These are phyloP conservation scores for Paralagenidium karlingii DNA, from an alignment of 352 stramenopile genomes.

Conservation along the genomic window DNA sequence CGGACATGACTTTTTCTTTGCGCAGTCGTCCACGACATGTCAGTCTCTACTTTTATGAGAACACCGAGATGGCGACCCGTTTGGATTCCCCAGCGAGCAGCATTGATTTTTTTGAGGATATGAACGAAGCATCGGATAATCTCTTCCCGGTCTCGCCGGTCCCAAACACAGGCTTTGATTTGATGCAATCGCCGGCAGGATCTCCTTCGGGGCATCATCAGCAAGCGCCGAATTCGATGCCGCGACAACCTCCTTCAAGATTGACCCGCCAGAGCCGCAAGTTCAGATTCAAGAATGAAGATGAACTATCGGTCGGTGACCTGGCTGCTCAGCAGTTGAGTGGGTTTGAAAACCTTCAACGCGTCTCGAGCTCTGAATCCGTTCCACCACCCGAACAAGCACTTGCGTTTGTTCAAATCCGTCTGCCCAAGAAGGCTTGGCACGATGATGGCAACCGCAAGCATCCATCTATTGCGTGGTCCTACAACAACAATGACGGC, in stretches of 20 bases:
- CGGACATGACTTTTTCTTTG: constrained; percentile 57
- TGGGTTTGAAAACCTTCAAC: constrained; percentile 44
- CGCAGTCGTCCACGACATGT: constrained; percentile 55
- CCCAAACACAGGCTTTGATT: too few relatives aligned
- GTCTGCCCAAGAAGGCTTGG: constrained; percentile 77
- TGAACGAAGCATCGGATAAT: too few relatives aligned
- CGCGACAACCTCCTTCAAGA: constrained; percentile 17
- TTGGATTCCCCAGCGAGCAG: too few relatives aligned
- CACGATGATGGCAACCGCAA: constrained; percentile 45
- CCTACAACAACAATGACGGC: constrained; percentile 65
- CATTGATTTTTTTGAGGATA: too few relatives aligned
- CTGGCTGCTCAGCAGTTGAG: constrained; percentile 31
- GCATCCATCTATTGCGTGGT: constrained; percentile 60
- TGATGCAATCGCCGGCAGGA: constrained; percentile 36
- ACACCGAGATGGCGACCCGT: constrained; percentile 9
- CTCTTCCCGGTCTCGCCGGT: too few relatives aligned
- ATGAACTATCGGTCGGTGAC: constrained; percentile 28
- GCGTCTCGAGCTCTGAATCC: too few relatives aligned
- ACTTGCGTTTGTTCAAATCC: constrained; percentile 61
- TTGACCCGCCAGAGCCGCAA: too few relatives aligned
- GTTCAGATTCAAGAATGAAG: constrained; percentile 24
- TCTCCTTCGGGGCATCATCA: constrained; percentile 17
- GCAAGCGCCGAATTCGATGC: constrained; percentile 11
- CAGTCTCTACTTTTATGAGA: constrained; percentile 55
- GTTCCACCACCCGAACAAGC: constrained; percentile 13